A percentile compares a stretch with the other conserved stretches of the same genome.
Evolutionary conservation across 148 eudicot genomes (phyloP).

Genomic region (Euryodendron excelsum): DNA sequence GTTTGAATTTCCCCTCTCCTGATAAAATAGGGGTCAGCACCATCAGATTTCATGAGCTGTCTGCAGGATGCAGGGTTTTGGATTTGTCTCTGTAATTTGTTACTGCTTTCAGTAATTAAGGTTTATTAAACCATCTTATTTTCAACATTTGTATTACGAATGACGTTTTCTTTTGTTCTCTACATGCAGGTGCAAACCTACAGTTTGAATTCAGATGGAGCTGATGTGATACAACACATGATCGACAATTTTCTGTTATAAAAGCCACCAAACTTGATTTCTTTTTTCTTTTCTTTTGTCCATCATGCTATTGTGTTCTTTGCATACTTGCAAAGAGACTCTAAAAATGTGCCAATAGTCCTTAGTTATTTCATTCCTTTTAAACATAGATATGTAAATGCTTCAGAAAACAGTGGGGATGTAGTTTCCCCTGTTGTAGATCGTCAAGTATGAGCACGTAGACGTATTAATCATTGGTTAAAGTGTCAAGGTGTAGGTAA

Average conservation of each 20-base stretch:
- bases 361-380: background rate
- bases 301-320: background rate
- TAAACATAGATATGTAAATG: background rate
- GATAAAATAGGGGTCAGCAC: background rate
- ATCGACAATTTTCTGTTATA: constrained; percentile 30
- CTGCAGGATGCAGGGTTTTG: too few relatives aligned
- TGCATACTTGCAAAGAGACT: background rate
- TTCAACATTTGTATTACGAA: background rate
- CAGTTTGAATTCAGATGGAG: constrained; percentile 30
- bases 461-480: background rate
- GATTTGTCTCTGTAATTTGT: background rate
- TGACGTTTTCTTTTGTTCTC: background rate
- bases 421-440: background rate
- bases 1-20: background rate
- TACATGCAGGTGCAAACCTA: constrained; percentile 28
- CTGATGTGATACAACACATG: constrained; percentile 39
- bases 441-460: background rate
- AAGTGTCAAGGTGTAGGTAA: background rate
- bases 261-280: background rate
- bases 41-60: background rate
- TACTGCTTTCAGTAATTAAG: background rate
- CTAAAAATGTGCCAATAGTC: background rate
- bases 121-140: background rate
- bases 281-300: background rate
- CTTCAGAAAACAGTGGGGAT: background rate